Percentiles rank a stretch among this genome's conserved stretches.
phyloP scores from a whole-genome alignment of 164 flowering plant species.

The Liquidambar formosana region DNA sequence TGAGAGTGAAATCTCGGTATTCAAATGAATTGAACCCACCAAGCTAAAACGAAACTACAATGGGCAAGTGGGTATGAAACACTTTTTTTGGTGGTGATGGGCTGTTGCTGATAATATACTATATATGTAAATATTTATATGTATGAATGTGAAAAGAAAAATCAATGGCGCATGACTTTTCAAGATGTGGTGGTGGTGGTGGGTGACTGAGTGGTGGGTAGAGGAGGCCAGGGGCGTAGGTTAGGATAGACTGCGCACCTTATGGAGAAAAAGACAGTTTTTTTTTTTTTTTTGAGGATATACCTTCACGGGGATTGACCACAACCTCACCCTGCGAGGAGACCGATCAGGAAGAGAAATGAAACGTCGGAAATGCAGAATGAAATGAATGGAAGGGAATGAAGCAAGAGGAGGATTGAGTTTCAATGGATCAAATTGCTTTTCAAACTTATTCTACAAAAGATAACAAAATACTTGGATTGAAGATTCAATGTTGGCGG shows the following conservation, averaged over 20 bases:
- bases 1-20: neutral
- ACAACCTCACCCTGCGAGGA: no score
- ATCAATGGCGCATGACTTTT: neutral
- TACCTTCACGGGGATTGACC: no score
- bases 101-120: constrained; percentile 27
- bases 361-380: neutral
- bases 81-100: constrained; percentile 8
- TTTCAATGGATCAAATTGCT: constrained; percentile 53
- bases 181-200: constrained; percentile 30
- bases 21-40: neutral
- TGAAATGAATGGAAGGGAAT: constrained; percentile 41
- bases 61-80: constrained; percentile 1
- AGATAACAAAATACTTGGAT: neutral
- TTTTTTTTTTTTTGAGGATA: neutral
- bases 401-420: constrained; percentile 39
- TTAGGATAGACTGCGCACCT: constrained; percentile 24
- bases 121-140: constrained; percentile 3
- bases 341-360: neutral
- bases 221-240: constrained; percentile 18
- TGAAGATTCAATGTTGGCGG: constrained; percentile 33
- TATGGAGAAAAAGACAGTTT: constrained; percentile 33
- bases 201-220: constrained; percentile 19
- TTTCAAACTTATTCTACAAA: neutral
- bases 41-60: neutral
- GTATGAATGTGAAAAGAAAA: neutral